Evolutionary conservation across 306 rosid genomes (phyloP).

Genomic region (Arachis hypogaea): DNA sequence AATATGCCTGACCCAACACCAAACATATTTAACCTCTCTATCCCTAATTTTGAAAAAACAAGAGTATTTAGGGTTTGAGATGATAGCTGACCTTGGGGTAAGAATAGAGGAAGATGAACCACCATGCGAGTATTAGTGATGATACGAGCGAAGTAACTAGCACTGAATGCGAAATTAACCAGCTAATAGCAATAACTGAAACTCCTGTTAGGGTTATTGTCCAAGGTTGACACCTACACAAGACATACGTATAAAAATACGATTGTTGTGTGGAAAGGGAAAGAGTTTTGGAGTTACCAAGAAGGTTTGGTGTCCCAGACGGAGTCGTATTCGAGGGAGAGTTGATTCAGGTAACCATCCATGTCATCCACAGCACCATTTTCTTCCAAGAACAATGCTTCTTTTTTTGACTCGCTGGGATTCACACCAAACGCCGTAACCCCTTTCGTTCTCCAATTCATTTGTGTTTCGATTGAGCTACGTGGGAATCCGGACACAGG

Average conservation of each 20-base stretch:
- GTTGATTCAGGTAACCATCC: constrained; percentile 85
- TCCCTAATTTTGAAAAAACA: constrained; percentile 8
- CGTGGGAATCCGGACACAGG: constrained; percentile 8
- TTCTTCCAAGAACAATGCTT: constrained; percentile 68
- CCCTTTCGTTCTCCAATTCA: too few relatives aligned
- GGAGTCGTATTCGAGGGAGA: constrained; percentile 88
- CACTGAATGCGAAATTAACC: constrained; percentile 62
- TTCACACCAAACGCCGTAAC: constrained; percentile 41
- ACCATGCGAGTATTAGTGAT: constrained; percentile 65
- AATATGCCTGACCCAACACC: constrained; percentile 63
- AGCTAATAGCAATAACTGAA: constrained; percentile 49
- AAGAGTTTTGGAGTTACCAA: constrained; percentile 50
- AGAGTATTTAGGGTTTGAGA: background rate
- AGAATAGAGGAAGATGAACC: constrained; percentile 86
- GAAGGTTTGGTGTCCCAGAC: constrained; percentile 98
- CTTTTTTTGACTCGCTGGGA: constrained; percentile 42
- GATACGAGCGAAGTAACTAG: constrained; percentile 44
- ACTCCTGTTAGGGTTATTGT: constrained; percentile 42
- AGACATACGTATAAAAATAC: too few relatives aligned
- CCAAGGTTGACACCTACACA: constrained; percentile 52
- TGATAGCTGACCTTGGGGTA: constrained; percentile 73
- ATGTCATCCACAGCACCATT: constrained; percentile 68
- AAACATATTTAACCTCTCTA: background rate
- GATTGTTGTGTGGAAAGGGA: constrained; percentile 15
- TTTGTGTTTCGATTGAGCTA: background rate